Conservation (phyloP, 73 alveolate species). For the Paramecium caudatum region DNA sequence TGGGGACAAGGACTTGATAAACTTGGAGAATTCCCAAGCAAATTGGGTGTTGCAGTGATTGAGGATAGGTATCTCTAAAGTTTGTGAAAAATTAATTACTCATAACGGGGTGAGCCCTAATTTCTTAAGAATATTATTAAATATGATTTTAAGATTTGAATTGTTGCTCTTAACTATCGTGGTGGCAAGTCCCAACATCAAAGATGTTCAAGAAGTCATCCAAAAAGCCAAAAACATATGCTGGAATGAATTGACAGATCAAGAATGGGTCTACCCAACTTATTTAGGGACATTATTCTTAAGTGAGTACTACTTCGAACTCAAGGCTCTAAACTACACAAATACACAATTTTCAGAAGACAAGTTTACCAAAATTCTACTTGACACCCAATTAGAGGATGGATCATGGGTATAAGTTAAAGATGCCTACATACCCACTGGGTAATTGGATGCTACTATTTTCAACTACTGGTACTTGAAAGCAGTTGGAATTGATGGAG, state of each 20-base stretch:
- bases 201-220: not conserved
- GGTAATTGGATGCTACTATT: conserved; percentile 65
- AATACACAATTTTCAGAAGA: conserved; percentile 44
- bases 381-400: conserved; percentile 53
- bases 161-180: not conserved
- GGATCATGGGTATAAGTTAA: conserved; percentile 74
- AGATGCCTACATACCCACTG: conserved; percentile 34
- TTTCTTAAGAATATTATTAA: not conserved
- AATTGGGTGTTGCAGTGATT: not conserved
- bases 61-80: not conserved
- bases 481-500: not conserved
- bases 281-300: conserved; percentile 66
- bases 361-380: conserved; percentile 56
- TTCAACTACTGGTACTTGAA: conserved; percentile 72
- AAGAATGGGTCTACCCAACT: conserved; percentile 69
- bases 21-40: conserved; percentile 21
- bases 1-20: conserved; percentile 58
- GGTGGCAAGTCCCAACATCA: not conserved
- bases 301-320: conserved; percentile 71
- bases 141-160: not conserved
- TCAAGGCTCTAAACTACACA: conserved; percentile 27
- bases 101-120: not conserved
- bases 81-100: not conserved
- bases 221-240: not conserved
- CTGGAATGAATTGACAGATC: conserved; percentile 44